phyloP scores from a whole-genome alignment of 371 early-diverging fungal species.

The Syncephalastrum sp. region DNA sequence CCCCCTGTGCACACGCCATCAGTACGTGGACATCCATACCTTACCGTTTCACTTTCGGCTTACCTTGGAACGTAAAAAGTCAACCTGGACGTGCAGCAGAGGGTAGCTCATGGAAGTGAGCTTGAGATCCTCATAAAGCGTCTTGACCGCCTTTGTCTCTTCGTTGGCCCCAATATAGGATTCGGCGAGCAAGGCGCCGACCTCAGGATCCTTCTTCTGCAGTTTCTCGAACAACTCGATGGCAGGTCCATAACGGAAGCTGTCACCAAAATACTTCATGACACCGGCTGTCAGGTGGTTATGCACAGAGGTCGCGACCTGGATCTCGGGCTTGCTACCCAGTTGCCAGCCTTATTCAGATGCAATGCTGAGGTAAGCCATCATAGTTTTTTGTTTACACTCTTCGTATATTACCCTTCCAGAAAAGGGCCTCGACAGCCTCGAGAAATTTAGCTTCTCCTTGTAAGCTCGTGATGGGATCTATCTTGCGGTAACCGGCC shows the following conservation, averaged over 20 bases:
- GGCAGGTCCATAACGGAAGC: constrained; percentile 76
- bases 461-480: constrained; percentile 72
- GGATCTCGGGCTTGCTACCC: constrained; percentile 93
- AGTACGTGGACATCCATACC: neutral
- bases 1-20: constrained; percentile 35
- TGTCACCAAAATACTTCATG: constrained; percentile 84
- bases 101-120: constrained; percentile 78
- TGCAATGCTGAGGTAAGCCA: neutral
- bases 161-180: constrained; percentile 79
- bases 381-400: neutral
- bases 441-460: constrained; percentile 84
- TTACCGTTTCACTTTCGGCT: neutral
- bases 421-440: constrained; percentile 79
- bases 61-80: constrained; percentile 81
- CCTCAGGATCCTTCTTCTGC: constrained; percentile 82
- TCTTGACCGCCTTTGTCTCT: constrained; percentile 87
- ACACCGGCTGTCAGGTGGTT: constrained; percentile 86
- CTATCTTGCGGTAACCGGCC: constrained; percentile 86
- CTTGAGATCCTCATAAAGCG: constrained; percentile 79
- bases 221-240: constrained; percentile 80
- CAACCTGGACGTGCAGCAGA: constrained; percentile 83
- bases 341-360: constrained; percentile 78
- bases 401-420: constrained; percentile 52
- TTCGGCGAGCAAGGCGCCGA: constrained; percentile 82
- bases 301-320: constrained; percentile 82